Percentiles rank a stretch among this genome's conserved stretches.
phyloP scores from a whole-genome alignment of 352 stramenopile genomes.

The Globisporangium irregulare region DNA sequence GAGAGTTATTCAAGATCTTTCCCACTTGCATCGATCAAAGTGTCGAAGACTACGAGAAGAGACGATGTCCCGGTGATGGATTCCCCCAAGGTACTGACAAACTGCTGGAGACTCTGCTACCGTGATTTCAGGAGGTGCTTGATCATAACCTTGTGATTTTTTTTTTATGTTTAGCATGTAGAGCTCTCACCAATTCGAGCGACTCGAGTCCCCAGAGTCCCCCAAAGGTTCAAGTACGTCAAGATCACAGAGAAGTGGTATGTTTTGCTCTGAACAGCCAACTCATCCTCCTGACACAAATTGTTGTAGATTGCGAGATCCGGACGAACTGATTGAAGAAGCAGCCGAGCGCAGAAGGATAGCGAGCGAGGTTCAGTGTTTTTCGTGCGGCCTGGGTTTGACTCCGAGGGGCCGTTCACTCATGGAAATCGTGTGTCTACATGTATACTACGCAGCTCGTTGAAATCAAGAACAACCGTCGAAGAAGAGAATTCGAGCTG shows the following conservation, averaged over 20 bases:
- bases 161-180: background rate
- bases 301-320: conserved; percentile 23
- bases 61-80: background rate
- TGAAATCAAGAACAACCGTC: conserved; percentile 6
- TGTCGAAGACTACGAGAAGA: background rate
- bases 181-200: conserved; percentile 8
- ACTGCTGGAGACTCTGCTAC: no score
- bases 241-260: background rate
- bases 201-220: background rate
- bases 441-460: conserved; percentile 1
- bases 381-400: background rate
- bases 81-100: background rate
- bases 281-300: background rate
- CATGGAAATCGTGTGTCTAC: background rate
- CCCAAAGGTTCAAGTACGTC: conserved; percentile 14
- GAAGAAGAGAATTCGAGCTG: conserved; percentile 9
- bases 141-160: background rate
- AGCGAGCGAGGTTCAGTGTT: conserved; percentile 24
- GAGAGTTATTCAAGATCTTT: background rate
- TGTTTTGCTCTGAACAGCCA: background rate
- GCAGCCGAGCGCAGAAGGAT: conserved; percentile 24
- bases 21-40: background rate
- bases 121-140: background rate
- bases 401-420: background rate
- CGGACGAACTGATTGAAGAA: conserved; percentile 29